These are phyloP conservation scores for Nicotiana benthamiana DNA, from an alignment of 257 asterid genomes.

Conservation along the genomic window DNA sequence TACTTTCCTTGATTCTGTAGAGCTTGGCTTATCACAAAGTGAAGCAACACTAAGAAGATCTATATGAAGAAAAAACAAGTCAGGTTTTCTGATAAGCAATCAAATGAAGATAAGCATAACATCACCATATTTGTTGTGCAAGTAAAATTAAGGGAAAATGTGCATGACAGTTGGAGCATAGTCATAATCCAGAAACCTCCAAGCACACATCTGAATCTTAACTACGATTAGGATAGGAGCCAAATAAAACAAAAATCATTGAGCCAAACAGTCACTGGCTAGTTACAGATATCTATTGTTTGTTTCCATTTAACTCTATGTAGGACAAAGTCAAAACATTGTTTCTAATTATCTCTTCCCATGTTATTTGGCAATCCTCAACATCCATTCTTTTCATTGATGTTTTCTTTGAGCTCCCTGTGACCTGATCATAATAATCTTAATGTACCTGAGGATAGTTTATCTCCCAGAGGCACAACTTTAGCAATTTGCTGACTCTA, in stretches of 20 bases:
- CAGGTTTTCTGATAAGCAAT: constrained; percentile 7
- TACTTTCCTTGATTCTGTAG: constrained; percentile 33
- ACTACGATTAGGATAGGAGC: not conserved
- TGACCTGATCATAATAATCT: not conserved
- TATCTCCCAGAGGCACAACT: not conserved
- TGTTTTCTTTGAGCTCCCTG: not conserved
- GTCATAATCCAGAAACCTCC: not conserved
- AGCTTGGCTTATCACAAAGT: constrained; percentile 25
- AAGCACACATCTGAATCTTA: not conserved
- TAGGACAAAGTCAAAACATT: not conserved
- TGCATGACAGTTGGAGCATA: not conserved
- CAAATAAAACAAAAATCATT: not conserved
- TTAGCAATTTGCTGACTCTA: not conserved
- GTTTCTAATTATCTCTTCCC: not conserved
- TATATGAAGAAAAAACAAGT: constrained; percentile 15
- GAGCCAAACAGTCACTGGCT: not conserved
- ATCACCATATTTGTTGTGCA: not conserved
- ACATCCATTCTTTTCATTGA: not conserved
- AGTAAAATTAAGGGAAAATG: not conserved
- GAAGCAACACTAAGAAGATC: constrained; percentile 51
- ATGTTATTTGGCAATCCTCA: not conserved
- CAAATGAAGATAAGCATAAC: constrained; percentile 7
- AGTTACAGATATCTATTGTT: not conserved
- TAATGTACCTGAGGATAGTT: not conserved
- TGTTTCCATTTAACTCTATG: not conserved